A percentile compares a stretch with the other conserved stretches of the same genome.
Conservation (phyloP, 306 rosid genomes). For the Echinosophora koreensis region DNA sequence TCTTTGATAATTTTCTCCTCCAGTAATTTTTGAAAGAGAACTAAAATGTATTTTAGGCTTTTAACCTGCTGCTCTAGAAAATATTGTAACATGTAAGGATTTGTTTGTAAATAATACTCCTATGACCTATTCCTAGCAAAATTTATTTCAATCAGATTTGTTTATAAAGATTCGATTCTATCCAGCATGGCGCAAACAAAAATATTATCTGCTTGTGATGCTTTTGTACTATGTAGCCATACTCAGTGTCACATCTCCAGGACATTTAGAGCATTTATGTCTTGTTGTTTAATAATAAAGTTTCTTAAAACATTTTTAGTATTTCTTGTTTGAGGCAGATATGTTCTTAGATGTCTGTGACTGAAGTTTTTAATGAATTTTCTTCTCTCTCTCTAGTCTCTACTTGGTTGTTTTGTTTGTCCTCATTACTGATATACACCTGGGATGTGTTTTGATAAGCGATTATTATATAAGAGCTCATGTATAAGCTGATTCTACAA, state of each 20-base stretch:
- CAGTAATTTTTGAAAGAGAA: slow-evolving; percentile 11
- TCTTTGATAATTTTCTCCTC: slow-evolving; percentile 8
- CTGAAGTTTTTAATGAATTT: slow-evolving; percentile 8
- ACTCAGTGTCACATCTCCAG: not conserved
- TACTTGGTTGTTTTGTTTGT: not conserved
- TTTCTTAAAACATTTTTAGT: not conserved
- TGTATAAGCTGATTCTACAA: no score
- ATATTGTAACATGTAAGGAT: not conserved
- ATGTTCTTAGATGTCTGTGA: not conserved
- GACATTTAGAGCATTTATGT: not conserved
- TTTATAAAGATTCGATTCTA: not conserved
- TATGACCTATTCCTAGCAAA: not conserved
- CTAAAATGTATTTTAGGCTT: slow-evolving; percentile 22
- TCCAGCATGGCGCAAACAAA: not conserved
- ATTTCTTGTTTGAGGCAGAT: not conserved
- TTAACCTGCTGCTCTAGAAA: not conserved
- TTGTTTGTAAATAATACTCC: slow-evolving; percentile 3
- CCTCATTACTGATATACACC: not conserved
- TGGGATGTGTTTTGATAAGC: no score
- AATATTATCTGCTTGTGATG: slow-evolving; percentile 2
- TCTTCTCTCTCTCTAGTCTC: not conserved
- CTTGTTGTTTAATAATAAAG: not conserved
- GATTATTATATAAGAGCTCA: no score
- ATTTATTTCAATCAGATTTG: not conserved
- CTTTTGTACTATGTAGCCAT: not conserved